Evolutionary conservation across 2,329 filamentous ascomycete species (phyloP), one percentile per base, ranked within the genome.

Genomic region (Xylariaceae sp.): DNA sequence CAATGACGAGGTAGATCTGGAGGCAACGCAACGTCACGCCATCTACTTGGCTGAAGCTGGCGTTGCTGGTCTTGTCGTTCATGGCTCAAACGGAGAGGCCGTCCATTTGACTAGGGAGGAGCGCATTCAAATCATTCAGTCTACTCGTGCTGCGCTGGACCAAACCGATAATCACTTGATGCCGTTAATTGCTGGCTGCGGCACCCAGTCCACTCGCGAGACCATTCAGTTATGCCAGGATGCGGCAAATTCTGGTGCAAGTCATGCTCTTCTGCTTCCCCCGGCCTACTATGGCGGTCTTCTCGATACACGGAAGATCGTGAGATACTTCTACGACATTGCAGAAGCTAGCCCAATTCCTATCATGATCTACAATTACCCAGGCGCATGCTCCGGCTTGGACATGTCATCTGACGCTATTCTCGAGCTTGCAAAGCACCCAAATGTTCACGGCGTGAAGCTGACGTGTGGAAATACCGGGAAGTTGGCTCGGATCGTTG

Each of bases 61-160:
- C 28, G 73, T 87, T 32, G 73, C 81, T 15, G 83, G 83, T 33
- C 68, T 88, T 38, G 78, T 85, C 16, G 80, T 79, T 3, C 83
- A 86, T 60, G 83, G 83, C 30, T 85, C 80, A 53, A 88, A 87
- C 57, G 85, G 83, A 54, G 85, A 88, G 65, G 84, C 84, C 0
- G 81, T 84, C 3, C 83, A 87, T 56, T 70, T 87, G 9, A 76
- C 77, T 39, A 78, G 76, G 48, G 70, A 74, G n/a, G 83, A 88
- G 62, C 74, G 83, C 37, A 73, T 76, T 38, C 65, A 72, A 39
- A 71, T 87, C 48, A 85, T 78, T n/a, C 66, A 65, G 40, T 70
- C 76, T 17, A 85, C 81, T 3, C 75, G 81, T 15, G 68, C 73
- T 45, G 79, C 79, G 16, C 68, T 87, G 7, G 72, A 82, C 52